These are phyloP conservation scores for Antrodiella citrinella DNA, from an alignment of 768 basidiomycete genomes.

Conservation along the genomic window DNA sequence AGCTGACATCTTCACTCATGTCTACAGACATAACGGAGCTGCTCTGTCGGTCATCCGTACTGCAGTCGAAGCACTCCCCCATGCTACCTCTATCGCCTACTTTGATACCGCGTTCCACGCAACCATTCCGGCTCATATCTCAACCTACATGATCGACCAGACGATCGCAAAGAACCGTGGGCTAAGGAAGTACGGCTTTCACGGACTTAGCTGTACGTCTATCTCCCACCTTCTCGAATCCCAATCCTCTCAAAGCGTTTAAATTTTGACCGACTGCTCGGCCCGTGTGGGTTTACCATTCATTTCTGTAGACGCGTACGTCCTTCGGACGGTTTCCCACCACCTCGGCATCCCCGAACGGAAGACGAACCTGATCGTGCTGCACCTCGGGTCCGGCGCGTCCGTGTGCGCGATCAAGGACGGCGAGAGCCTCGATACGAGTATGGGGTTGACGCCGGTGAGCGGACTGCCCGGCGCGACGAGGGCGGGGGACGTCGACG, in stretches of 20 bases:
- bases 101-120: conserved; percentile 87
- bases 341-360: conserved; percentile 28
- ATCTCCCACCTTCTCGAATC: too few relatives aligned
- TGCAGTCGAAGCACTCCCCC: conserved; percentile 53
- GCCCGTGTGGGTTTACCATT: too few relatives aligned
- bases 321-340: conserved; percentile 52
- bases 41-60: conserved; percentile 53
- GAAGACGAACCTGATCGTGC: conserved; percentile 56
- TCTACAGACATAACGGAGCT: conserved; percentile 51
- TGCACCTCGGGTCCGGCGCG: conserved; percentile 90
- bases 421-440: conserved; percentile 76
- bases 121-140: conserved; percentile 66
- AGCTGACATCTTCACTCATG: too few relatives aligned
- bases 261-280: not conserved
- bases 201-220: conserved; percentile 72
- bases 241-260: not conserved
- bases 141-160: conserved; percentile 72
- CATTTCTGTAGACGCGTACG: conserved; percentile 46
- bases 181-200: conserved; percentile 87
- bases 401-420: conserved; percentile 67
- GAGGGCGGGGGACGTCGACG: conserved; percentile 76
- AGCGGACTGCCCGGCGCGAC: conserved; percentile 86
- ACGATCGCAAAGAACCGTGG: conserved; percentile 52
- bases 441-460: conserved; percentile 90
- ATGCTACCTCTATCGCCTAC: conserved; percentile 69